Percentiles rank a stretch among this genome's conserved stretches.
Conservation (phyloP, 2,329 filamentous ascomycete genomes). For the Exophiala spinifera region DNA sequence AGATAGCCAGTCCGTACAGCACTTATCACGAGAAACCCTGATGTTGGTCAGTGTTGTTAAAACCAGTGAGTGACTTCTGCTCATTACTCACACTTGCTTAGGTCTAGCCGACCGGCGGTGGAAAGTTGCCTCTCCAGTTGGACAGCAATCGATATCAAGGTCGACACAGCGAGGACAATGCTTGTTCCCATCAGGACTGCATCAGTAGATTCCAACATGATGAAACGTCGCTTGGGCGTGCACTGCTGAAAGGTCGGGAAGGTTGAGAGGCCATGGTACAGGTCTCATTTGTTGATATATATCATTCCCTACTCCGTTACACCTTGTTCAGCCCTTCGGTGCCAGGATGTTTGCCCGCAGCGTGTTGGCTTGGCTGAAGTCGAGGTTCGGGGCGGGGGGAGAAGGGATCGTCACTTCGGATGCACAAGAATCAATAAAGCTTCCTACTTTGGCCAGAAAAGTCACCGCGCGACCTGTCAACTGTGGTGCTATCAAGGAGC, state of each 20-base stretch:
- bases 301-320: not conserved
- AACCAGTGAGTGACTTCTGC: not conserved
- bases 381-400: not conserved
- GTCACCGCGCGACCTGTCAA: not conserved
- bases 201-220: slow-evolving; percentile 22
- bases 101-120: slow-evolving; percentile 13
- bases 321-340: not conserved
- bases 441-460: not conserved
- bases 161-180: slow-evolving; percentile 21
- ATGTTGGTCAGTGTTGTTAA: not conserved
- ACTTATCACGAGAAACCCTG: slow-evolving; percentile 20
- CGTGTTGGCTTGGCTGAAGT: not conserved
- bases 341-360: not conserved
- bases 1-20: slow-evolving; percentile 8
- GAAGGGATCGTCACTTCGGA: not conserved
- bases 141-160: slow-evolving; percentile 18
- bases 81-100: slow-evolving; percentile 23
- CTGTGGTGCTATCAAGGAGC: not conserved
- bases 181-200: slow-evolving; percentile 19
- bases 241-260: slow-evolving; percentile 2
- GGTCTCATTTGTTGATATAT: slow-evolving; percentile 3
- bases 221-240: not conserved
- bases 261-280: not conserved
- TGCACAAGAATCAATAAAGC: not conserved
- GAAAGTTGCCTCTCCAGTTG: slow-evolving; percentile 22